Evolutionary conservation across 495 filamentous ascomycete species (phyloP).

Genomic region (Penicillium canescens): DNA sequence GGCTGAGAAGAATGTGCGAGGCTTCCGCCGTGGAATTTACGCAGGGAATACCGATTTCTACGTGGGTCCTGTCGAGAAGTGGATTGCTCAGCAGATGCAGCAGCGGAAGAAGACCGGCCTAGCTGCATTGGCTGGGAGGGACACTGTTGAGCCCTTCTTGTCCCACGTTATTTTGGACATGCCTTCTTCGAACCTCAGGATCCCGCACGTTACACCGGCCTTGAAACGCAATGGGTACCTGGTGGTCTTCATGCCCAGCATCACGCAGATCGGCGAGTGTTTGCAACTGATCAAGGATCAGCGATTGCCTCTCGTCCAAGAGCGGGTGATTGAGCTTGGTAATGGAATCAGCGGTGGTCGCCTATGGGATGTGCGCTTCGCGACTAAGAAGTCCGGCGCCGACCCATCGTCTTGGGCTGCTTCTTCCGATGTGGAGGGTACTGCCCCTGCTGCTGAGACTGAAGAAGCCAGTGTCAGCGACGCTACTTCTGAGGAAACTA

Average conservation of each 20-base stretch:
- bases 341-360: constrained; percentile 54
- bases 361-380: constrained; percentile 65
- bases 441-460: constrained; percentile 2
- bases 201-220: constrained; percentile 57
- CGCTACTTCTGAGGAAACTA: constrained; percentile 1
- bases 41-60: constrained; percentile 67
- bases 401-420: constrained; percentile 40
- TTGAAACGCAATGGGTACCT: constrained; percentile 62
- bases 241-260: constrained; percentile 70
- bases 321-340: constrained; percentile 67
- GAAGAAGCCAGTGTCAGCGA: constrained; percentile 9
- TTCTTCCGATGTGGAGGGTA: constrained; percentile 15
- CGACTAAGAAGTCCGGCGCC: constrained; percentile 43
- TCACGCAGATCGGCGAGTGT: constrained; percentile 71
- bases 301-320: constrained; percentile 56
- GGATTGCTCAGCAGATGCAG: constrained; percentile 53
- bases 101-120: constrained; percentile 27
- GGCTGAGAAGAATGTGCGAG: constrained; percentile 59
- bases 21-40: constrained; percentile 73
- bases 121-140: constrained; percentile 7
- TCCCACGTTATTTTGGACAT: constrained; percentile 70
- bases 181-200: constrained; percentile 57
- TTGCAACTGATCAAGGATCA: constrained; percentile 52
- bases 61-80: constrained; percentile 62
- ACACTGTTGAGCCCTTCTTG: constrained; percentile 56